A percentile compares a stretch with the other conserved stretches of the same genome.
phyloP scores from a whole-genome alignment of 2,329 filamentous ascomycete genomes.

The Beauveria bassiana region DNA sequence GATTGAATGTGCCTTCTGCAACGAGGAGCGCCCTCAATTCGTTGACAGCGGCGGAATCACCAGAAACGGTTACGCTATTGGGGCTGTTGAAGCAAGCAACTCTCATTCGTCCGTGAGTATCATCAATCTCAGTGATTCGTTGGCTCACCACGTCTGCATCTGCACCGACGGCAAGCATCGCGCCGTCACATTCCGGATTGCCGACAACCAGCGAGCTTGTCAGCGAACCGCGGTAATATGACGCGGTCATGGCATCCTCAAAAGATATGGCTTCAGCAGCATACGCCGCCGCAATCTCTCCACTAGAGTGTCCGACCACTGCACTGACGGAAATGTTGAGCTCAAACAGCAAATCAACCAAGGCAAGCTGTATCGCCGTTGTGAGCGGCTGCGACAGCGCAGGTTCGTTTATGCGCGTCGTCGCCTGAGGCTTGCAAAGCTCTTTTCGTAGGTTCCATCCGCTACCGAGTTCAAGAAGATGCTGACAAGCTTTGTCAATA shows the following conservation, averaged over 20 bases:
- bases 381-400: conserved; percentile 30
- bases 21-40: neutral
- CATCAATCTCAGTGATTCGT: conserved; percentile 19
- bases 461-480: neutral
- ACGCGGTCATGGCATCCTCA: conserved; percentile 34
- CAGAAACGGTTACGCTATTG: neutral
- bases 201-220: conserved; percentile 19
- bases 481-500: conserved; percentile 17
- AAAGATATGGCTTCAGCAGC: conserved; percentile 31
- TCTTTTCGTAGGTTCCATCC: neutral
- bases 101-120: conserved; percentile 19
- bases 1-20: neutral
- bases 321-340: conserved; percentile 28
- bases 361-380: conserved; percentile 35
- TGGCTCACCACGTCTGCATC: conserved; percentile 12
- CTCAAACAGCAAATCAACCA: conserved; percentile 31
- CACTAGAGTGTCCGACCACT: conserved; percentile 33
- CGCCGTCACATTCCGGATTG: conserved; percentile 18
- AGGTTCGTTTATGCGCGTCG: conserved; percentile 22
- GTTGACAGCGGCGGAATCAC: neutral
- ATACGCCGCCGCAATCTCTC: conserved; percentile 36
- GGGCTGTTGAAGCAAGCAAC: conserved; percentile 24
- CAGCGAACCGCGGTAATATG: conserved; percentile 25
- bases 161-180: conserved; percentile 32
- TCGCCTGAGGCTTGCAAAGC: conserved; percentile 7